phyloP scores from a whole-genome alignment of 2,329 filamentous ascomycete genomes.

The Berkeleyomyces rouxiae region DNA sequence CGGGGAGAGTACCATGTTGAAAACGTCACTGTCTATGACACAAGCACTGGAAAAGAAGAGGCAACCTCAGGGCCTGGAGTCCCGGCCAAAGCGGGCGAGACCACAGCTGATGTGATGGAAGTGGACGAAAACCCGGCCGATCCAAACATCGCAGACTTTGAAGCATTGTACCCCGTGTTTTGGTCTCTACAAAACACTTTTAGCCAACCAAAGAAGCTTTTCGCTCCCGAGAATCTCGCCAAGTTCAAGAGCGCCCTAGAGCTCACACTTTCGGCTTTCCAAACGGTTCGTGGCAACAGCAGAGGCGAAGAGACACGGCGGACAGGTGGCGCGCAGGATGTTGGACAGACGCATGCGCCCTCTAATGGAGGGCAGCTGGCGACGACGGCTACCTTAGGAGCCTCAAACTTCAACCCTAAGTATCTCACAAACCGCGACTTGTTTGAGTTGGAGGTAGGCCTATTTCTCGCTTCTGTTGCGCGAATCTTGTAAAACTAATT shows the following conservation, averaged over 20 bases:
- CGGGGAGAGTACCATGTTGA: constrained; percentile 91
- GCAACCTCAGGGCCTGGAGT: not conserved
- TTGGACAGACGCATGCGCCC: not conserved
- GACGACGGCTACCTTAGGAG: not conserved
- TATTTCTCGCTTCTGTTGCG: not conserved
- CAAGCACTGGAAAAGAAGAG: constrained; percentile 25
- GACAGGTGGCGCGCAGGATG: constrained; percentile 14
- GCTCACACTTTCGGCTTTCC: constrained; percentile 41
- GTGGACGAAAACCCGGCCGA: constrained; percentile 37
- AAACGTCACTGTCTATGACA: constrained; percentile 77
- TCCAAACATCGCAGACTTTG: constrained; percentile 30
- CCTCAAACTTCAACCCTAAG: constrained; percentile 66
- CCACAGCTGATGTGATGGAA: constrained; percentile 39
- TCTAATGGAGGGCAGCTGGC: not conserved
- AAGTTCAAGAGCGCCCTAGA: constrained; percentile 68
- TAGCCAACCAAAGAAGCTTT: constrained; percentile 73
- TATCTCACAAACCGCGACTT: constrained; percentile 95
- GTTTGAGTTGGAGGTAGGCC: constrained; percentile 73
- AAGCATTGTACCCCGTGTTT: constrained; percentile 74
- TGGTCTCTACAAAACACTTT: constrained; percentile 89
- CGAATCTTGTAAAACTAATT: not conserved
- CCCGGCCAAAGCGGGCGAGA: constrained; percentile 15
- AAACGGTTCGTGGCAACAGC: constrained; percentile 31
- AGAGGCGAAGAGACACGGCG: constrained; percentile 31
- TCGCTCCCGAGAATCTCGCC: constrained; percentile 53